Base-by-base conservation (phyloP, 768 basidiomycete genomes). In the Filobasidium floriforme region DNA sequence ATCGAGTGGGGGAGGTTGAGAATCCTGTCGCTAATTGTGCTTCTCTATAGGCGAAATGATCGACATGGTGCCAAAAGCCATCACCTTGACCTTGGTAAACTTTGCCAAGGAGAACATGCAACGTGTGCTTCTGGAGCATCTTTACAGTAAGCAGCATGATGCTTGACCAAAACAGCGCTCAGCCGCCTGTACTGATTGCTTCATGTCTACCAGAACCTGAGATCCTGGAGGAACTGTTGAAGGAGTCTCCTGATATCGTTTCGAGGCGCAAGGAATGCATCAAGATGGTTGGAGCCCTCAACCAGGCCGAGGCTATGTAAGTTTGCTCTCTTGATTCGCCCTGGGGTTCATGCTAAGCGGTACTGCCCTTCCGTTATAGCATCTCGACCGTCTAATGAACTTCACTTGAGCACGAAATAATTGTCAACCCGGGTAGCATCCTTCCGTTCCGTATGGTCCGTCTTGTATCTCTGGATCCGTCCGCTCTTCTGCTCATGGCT, bases 31-130 rank as follows among this genome's bases (percentile, higher is more conserved):
- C 32, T 37, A 9, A 37, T 49, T 49, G 12, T 37, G 15, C 52
- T 11, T 57, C 3, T 22, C 9, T 19, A 6, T 32, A 59, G 37
- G 74, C 66, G 94, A 97, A 80, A 92, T 98, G 89, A 98, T 98
- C 73, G 94, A 98, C 80, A 96, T 96, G 92, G 90, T 98, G 28
- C 94, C 94, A 9, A 99, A 99, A 79, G 90, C 90, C 19, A 91
- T 96, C 76, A 86, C 89, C 11, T 81, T 89, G 69, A 97, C 90
- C 18, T 85, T 98, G 41, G 94, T 99, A 60, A 88, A 86, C 76
- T 87, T 87, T 79, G 87, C 93, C 67, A 97, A 96, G 80, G 96
- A 98, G 80, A 86, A 90, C 77, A 81, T 99, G 66, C 96, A 99
- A 81, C 84, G 87, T 67, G 93, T 96, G 79, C 83, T 99, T 46